Evolutionary conservation across 2,329 filamentous ascomycete species (phyloP).

Genomic region (Leptodontidium sp.): DNA sequence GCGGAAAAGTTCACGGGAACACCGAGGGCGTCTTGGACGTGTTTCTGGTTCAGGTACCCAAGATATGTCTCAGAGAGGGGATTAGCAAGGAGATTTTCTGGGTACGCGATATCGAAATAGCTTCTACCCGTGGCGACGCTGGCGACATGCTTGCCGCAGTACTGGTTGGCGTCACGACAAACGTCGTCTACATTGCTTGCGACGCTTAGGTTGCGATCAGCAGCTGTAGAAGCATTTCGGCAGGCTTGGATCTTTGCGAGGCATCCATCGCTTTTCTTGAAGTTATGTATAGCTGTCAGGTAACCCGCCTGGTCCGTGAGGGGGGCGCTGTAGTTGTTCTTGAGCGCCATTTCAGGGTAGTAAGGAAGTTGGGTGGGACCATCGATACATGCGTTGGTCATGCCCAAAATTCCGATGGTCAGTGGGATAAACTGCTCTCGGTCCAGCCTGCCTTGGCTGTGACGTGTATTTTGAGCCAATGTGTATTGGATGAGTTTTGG

Average conservation of each 20-base stretch:
- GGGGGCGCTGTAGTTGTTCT: not conserved
- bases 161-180: not conserved
- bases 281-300: not conserved
- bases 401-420: not conserved
- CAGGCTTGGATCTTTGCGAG: not conserved
- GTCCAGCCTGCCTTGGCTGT: not conserved
- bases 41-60: slow-evolving; percentile 26
- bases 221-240: not conserved
- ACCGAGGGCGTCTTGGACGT: slow-evolving; percentile 63
- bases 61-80: not conserved
- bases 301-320: not conserved
- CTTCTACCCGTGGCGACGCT: not conserved
- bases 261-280: not conserved
- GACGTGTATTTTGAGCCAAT: not conserved
- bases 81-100: not conserved
- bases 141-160: not conserved
- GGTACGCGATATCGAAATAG: not conserved
- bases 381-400: not conserved
- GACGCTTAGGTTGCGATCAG: not conserved
- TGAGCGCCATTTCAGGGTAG: not conserved
- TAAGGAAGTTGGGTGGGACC: not conserved
- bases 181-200: not conserved
- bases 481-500: not conserved
- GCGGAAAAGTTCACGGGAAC: slow-evolving; percentile 63
- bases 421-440: not conserved